Base-by-base conservation (phyloP, 1,284 basidiomycete species). In the Calocybe gambosa region DNA sequence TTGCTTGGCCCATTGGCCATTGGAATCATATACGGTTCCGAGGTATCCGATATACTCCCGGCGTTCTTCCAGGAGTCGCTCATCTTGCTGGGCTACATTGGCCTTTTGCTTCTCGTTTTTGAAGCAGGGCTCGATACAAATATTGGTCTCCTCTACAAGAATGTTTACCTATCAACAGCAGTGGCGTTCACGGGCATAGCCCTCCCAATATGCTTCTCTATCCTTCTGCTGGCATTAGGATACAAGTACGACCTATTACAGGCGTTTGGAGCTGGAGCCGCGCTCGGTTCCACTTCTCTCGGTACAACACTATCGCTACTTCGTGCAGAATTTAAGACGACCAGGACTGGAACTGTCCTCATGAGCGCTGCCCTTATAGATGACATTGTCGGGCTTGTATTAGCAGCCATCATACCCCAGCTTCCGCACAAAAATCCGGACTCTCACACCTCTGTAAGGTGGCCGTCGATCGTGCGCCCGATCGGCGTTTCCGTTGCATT, bases 341-440 rank as follows among this genome's bases (percentile, higher is more conserved):
- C 60, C 4, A 57, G 55, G 39, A 61, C 61, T 0, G 67, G 69
- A 0, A 58, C 63, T 9, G 61, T 69, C 7, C 50, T 71, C 8
- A 55, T 71, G 51, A 64, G 64, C 43, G 67, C 67, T 3, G 68
- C 68, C 2, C 56, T 71, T 3, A 53, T 69, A 20, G 68, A 71
- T 47, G 68, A 71, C 52, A 58, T 69, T 25, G 57, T 60, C 8
- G 67, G 66, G 2, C 58, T 71, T 2, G 62, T 69, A 3, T 64
- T 71, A 37, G 67, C 67, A 1, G 65, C 61, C 5, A 64, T 68
- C 37, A 63, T 70, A 5, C 55, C 61, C 2, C 58, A 62, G 13
- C 54, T 69, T 21, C 59, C 64, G 1, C 44, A 54, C 1, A 44
- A 55, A 39, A 5, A 13, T 13, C 3, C 25, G 20, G 46, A 40